Evolutionary conservation across 495 filamentous ascomycete species (phyloP).

Genomic region (Geopyxis carbonaria): DNA sequence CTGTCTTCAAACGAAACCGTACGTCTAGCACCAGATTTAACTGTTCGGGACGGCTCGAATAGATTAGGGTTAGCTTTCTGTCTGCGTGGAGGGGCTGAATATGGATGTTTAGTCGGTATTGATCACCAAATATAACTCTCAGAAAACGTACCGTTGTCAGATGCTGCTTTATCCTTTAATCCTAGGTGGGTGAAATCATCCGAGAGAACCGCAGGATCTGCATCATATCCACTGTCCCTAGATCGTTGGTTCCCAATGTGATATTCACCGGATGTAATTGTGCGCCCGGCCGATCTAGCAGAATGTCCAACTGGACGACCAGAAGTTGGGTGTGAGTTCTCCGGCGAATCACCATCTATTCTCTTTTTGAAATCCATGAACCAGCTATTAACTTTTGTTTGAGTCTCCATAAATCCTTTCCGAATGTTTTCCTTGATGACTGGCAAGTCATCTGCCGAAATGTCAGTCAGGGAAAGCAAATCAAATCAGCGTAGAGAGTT

Average conservation of each 20-base stretch:
- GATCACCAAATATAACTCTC: too few species aligned
- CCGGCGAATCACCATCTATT: slow-evolving; percentile 54
- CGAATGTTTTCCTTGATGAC: slow-evolving; percentile 83
- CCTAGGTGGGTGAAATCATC: slow-evolving; percentile 87
- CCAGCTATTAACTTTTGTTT: slow-evolving; percentile 84
- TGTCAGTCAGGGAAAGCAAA: slow-evolving; percentile 16
- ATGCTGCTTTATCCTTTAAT: slow-evolving; percentile 45
- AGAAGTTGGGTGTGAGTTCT: slow-evolving; percentile 17
- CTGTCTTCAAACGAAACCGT: slow-evolving; percentile 67
- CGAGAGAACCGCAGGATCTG: slow-evolving; percentile 75
- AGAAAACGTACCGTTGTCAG: slow-evolving; percentile 2
- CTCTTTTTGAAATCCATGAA: slow-evolving; percentile 76
- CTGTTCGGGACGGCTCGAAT: slow-evolving; percentile 56
- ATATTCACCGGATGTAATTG: background rate
- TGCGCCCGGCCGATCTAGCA: too few species aligned
- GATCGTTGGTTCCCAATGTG: too few species aligned
- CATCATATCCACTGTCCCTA: slow-evolving; percentile 77
- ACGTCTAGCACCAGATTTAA: slow-evolving; percentile 37
- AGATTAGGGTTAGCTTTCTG: slow-evolving; percentile 63
- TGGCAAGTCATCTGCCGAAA: slow-evolving; percentile 57
- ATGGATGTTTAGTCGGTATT: slow-evolving; percentile 24
- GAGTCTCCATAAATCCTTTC: slow-evolving; percentile 89
- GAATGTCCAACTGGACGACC: slow-evolving; percentile 16
- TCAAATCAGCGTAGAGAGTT: slow-evolving; percentile 1
- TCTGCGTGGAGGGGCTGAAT: slow-evolving; percentile 34